Conservation (phyloP, 257 asterid genomes). For the Eustoma russellianum region DNA sequence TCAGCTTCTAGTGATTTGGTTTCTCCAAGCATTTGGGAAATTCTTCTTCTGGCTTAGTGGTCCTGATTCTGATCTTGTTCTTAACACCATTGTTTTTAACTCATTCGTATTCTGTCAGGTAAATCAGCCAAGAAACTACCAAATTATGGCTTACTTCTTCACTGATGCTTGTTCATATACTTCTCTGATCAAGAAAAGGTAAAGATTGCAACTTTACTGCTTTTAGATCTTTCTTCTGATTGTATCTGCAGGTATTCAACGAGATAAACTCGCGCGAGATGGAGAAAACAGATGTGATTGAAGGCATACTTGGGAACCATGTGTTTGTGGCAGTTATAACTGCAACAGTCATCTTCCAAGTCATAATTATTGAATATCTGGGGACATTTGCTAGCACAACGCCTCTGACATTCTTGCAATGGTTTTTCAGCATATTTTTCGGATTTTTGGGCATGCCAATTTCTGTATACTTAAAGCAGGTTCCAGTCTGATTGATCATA, state of each 20-base stretch:
- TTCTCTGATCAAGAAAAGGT: too few species aligned
- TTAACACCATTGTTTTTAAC: slow-evolving; percentile 87
- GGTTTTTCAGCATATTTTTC: slow-evolving; percentile 23
- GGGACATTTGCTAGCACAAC: slow-evolving; percentile 42
- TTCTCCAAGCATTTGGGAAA: slow-evolving; percentile 72
- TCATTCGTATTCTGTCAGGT: slow-evolving; percentile 98
- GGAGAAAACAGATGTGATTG: slow-evolving; percentile 40
- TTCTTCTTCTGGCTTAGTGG: slow-evolving; percentile 41
- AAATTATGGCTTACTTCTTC: too few species aligned
- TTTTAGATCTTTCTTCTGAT: not conserved
- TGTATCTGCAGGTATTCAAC: slow-evolving; percentile 29
- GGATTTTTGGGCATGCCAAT: slow-evolving; percentile 38
- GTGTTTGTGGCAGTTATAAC: slow-evolving; percentile 29
- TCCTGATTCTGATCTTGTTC: slow-evolving; percentile 55
- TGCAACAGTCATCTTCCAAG: slow-evolving; percentile 31
- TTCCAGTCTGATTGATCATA: slow-evolving; percentile 15
- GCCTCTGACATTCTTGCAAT: slow-evolving; percentile 29
- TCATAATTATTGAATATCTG: slow-evolving; percentile 31
- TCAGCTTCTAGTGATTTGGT: slow-evolving; percentile 74
- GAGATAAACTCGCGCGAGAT: slow-evolving; percentile 41
- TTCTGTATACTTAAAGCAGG: slow-evolving; percentile 24
- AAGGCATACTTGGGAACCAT: slow-evolving; percentile 31
- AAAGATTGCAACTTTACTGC: not conserved
- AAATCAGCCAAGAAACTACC: not conserved
- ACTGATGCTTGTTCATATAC: too few species aligned